A percentile compares a stretch with the other conserved stretches of the same genome.
Conservation (phyloP, 441 rosid genomes). For the Gossypium davidsonii region DNA sequence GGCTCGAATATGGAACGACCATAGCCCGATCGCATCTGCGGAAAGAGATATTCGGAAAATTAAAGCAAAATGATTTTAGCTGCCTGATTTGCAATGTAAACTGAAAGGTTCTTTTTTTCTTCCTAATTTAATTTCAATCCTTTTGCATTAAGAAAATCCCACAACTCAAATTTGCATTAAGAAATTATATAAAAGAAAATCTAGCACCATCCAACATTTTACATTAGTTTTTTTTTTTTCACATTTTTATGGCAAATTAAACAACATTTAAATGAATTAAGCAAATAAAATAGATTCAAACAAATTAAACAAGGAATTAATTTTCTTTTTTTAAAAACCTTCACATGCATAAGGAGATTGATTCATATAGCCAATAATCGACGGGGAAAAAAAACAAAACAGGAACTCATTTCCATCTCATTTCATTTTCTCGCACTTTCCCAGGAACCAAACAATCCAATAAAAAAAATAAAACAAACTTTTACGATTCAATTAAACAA, state of each 20-base stretch:
- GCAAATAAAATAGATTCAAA: background rate
- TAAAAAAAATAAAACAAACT: slow-evolving; percentile 15
- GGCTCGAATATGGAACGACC: slow-evolving; percentile 90
- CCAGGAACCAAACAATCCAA: background rate
- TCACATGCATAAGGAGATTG: background rate
- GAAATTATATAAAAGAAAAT: background rate
- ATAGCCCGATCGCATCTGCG: slow-evolving; percentile 87
- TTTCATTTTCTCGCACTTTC: background rate
- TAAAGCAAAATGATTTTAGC: slow-evolving; percentile 7
- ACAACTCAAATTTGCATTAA: background rate
- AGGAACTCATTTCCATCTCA: slow-evolving; percentile 3
- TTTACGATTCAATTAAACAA: slow-evolving; percentile 1
- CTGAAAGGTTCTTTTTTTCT: background rate
- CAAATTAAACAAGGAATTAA: background rate
- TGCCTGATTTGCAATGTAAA: background rate
- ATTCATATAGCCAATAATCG: background rate
- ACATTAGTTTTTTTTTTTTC: background rate
- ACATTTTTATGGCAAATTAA: background rate
- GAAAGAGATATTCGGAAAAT: slow-evolving; percentile 15
- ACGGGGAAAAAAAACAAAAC: background rate
- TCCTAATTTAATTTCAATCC: background rate
- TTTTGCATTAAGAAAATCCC: background rate
- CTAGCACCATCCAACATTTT: background rate
- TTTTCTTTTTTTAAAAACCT: no score
- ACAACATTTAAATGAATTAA: background rate